Conservation (phyloP, 495 filamentous ascomycete species). For the Viridothelium virens region DNA sequence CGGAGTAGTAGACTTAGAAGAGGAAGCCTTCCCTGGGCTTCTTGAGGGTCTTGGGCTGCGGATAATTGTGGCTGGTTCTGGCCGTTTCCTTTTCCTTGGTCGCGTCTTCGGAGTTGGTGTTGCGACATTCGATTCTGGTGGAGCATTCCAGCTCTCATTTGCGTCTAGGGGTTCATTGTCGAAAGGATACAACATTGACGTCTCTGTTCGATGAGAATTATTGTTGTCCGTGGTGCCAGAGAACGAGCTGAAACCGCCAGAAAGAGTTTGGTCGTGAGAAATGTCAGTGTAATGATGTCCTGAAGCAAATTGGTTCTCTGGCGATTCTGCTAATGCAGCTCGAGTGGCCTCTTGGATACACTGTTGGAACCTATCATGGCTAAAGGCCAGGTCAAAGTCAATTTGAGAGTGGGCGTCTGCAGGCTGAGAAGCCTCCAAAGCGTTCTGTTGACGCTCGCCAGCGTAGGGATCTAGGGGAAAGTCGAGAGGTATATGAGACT, state of each 20-base stretch:
- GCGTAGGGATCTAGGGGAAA: not conserved
- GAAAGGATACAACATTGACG: not conserved
- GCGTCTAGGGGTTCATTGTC: not conserved
- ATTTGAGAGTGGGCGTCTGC: not conserved
- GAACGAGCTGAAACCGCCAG: not conserved
- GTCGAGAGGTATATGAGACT: not conserved
- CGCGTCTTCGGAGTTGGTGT: too few relatives aligned
- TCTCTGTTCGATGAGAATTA: not conserved
- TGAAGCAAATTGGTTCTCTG: not conserved
- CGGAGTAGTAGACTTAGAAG: not conserved
- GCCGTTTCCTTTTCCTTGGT: not conserved
- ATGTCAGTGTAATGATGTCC: not conserved
- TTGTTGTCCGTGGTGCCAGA: not conserved
- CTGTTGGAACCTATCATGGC: not conserved
- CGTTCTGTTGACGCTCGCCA: not conserved
- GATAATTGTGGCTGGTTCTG: not conserved
- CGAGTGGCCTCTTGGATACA: not conserved
- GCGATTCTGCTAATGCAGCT: not conserved
- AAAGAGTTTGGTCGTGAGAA: not conserved
- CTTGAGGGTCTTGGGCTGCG: not conserved
- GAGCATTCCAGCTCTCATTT: too few relatives aligned
- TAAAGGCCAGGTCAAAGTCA: not conserved
- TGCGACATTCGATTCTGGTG: too few relatives aligned
- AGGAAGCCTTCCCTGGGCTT: not conserved
- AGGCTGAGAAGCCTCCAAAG: not conserved